These are phyloP conservation scores for Diplodia scrobiculata DNA, from an alignment of 2,329 filamentous ascomycete species.

Conservation along the genomic window DNA sequence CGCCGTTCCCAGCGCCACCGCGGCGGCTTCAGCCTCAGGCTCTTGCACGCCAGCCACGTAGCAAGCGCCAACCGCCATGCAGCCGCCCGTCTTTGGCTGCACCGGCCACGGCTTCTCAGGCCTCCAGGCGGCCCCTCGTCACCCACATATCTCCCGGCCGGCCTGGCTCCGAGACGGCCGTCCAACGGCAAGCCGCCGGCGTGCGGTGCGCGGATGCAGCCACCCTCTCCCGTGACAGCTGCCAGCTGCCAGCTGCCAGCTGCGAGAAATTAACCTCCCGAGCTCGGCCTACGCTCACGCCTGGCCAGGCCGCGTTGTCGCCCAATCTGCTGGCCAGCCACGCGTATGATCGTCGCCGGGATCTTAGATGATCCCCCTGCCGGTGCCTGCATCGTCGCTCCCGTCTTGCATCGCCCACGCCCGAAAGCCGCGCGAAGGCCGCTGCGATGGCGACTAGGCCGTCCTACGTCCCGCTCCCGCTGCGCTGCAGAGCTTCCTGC, in stretches of 20 bases:
- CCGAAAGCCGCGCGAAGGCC: background rate
- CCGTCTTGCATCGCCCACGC: background rate
- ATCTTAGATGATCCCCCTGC: constrained; percentile 24
- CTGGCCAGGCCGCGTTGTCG: constrained; percentile 22
- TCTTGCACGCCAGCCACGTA: background rate
- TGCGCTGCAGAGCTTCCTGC: constrained; percentile 2
- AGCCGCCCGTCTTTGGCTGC: background rate
- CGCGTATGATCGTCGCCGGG: constrained; percentile 26
- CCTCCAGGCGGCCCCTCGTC: constrained; percentile 12
- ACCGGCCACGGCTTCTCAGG: constrained; percentile 24
- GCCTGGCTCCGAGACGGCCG: background rate
- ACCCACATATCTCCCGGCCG: constrained; percentile 19
- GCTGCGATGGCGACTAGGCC: constrained; percentile 2
- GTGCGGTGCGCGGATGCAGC: constrained; percentile 8
- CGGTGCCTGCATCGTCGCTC: background rate
- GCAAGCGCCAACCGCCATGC: background rate
- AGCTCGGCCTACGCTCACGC: background rate
- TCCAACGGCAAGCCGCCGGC: constrained; percentile 9
- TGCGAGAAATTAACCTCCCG: background rate
- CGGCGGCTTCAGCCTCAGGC: background rate
- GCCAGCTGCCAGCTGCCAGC: background rate
- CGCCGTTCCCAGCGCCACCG: background rate
- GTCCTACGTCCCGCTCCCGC: background rate
- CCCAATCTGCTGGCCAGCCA: constrained; percentile 18
- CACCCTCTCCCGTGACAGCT: constrained; percentile 1